Evolutionary conservation across 1,284 basidiomycete genomes (phyloP), one percentile per base, ranked within the genome.

Genomic region (Trametes pubescens): DNA sequence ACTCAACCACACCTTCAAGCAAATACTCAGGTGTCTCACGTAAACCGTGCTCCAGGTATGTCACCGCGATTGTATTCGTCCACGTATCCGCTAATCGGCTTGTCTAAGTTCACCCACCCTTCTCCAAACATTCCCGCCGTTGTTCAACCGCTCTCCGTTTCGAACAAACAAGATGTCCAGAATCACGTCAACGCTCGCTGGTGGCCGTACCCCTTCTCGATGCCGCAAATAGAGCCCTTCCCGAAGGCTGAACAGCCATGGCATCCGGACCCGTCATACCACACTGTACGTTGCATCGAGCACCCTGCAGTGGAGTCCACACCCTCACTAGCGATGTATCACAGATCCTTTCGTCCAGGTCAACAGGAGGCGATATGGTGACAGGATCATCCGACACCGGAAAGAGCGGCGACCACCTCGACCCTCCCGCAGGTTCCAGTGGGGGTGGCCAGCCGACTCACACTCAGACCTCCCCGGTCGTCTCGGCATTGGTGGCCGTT

Each of bases 391-490:
- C 51, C n/a, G 51, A 53, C 21, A 32, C 44, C 51, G 43, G n/a
- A 35, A 58, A 52, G 40, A 59, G 43, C 51, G 34, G 34, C 51
- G 58, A 51, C 40, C 58, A 21, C 22, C 34, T 40, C 22, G 21
- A 43, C 29, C 29, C 32, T 24, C n/a, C 51, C 8, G 2, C 35
- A 4, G 29, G 10, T 14, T 26, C 51, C 11, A 38, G 29, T 21
- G 51, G 51, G 29, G 51, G 22, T 26, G 51, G 51, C 58, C 51
- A 59, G n/a, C 24, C 48, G 37, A 34, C 48, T 1, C 11, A n/a
- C 40, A 26, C 32, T 4, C 49, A 34, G 1, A 46, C 58, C 3
- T 52, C 58, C 18, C 58, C 58, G 11, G 43, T 47, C 2, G 40
- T 51, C 10, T 16, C 58, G 0, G 58, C 51, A 7, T 24, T 51